These are phyloP conservation scores for Pseudophaeomoniella oleicola DNA, from an alignment of 2,329 filamentous ascomycete genomes.

Conservation along the genomic window DNA sequence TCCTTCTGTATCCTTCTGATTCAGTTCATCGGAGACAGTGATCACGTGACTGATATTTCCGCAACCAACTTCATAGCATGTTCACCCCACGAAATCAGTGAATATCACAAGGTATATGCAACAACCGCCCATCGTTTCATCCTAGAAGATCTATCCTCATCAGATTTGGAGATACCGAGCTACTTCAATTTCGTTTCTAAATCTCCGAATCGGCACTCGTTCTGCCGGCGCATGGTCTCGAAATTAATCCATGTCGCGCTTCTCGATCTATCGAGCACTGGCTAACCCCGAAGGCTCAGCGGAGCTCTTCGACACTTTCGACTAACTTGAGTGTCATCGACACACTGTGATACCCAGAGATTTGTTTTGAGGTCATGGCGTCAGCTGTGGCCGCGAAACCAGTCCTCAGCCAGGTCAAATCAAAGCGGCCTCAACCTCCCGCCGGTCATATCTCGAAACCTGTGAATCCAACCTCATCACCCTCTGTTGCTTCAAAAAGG, in stretches of 20 bases:
- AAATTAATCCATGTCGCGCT: neutral
- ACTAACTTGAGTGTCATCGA: neutral
- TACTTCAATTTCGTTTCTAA: neutral
- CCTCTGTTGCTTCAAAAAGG: conserved; percentile 38
- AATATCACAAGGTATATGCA: neutral
- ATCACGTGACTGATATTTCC: neutral
- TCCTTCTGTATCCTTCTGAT: no score
- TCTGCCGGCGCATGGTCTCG: neutral
- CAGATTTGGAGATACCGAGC: neutral
- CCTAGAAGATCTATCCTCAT: neutral
- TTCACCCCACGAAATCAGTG: neutral
- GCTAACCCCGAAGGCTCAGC: neutral
- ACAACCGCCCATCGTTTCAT: neutral
- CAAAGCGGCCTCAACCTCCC: conserved; percentile 45
- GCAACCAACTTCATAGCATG: neutral
- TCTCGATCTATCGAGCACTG: neutral
- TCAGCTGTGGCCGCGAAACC: conserved; percentile 9
- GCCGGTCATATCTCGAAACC: conserved; percentile 41
- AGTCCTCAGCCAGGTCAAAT: conserved; percentile 10
- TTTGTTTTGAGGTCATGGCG: conserved; percentile 3
- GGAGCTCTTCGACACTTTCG: neutral
- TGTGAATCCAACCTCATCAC: conserved; percentile 46
- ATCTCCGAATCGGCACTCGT: neutral
- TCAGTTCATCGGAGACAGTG: no score
- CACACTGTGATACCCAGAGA: neutral